Evolutionary conservation across 2,329 filamentous ascomycete species (phyloP).

Genomic region (Simplicillium aogashimaense): DNA sequence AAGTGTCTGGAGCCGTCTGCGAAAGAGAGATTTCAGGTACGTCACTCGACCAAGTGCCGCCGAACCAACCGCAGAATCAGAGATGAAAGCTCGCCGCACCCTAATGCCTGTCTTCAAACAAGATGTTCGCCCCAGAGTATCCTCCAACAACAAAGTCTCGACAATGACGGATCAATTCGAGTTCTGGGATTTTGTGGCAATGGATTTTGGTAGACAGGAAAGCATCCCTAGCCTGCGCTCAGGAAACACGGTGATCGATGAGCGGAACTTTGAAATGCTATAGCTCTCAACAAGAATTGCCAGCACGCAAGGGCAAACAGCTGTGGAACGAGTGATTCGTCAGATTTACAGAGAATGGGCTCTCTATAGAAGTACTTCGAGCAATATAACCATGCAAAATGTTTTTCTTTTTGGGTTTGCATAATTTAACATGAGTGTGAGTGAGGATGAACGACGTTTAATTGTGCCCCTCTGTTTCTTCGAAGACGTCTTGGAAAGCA

Average conservation of each 20-base stretch:
- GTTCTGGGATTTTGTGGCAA: slow-evolving; percentile 25
- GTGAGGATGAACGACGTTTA: no score
- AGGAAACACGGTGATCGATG: slow-evolving; percentile 28
- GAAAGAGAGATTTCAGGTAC: no score
- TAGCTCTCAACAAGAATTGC: slow-evolving; percentile 1
- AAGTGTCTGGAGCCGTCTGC: neutral
- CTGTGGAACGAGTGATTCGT: no score
- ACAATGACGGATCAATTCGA: slow-evolving; percentile 20
- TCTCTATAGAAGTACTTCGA: no score
- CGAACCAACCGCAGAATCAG: neutral
- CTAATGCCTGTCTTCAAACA: no score
- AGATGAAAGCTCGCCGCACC: neutral
- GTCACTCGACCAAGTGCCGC: neutral
- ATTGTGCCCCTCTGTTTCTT: no score
- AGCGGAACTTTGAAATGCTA: slow-evolving; percentile 21
- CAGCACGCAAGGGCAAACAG: no score
- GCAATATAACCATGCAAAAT: no score
- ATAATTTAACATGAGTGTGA: no score
- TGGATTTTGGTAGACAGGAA: slow-evolving; percentile 25
- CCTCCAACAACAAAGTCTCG: neutral
- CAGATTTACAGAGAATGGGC: slow-evolving; percentile 6
- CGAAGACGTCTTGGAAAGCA: no score
- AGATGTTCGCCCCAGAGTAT: no score
- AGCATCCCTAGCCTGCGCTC: slow-evolving; percentile 21
- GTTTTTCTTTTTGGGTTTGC: no score